phyloP scores from a whole-genome alignment of 192 early-diverging fungal genomes.

The Umbelopsis sp. region DNA sequence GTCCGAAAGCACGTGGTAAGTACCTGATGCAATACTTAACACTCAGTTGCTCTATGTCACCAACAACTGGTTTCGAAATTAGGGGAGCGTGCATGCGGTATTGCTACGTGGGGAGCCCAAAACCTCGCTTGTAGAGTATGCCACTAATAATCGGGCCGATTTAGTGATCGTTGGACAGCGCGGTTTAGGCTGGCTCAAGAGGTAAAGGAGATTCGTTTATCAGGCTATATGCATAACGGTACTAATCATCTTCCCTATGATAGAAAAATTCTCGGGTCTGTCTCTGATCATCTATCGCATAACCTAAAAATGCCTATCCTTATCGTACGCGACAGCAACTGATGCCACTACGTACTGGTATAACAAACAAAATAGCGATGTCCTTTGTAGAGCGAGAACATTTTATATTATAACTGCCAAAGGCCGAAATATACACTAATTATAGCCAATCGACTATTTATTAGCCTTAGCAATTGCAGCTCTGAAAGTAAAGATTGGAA shows the following conservation, averaged over 20 bases:
- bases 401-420: too few species aligned
- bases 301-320: conserved; percentile 26
- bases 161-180: conserved; percentile 30
- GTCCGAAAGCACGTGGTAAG: conserved; percentile 30
- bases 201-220: neutral
- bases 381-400: too few species aligned
- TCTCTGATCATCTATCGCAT: conserved; percentile 28
- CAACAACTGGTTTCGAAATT: neutral
- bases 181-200: conserved; percentile 30
- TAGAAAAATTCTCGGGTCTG: conserved; percentile 31
- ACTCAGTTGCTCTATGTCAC: neutral
- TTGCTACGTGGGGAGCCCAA: conserved; percentile 23
- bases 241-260: neutral
- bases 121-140: conserved; percentile 20
- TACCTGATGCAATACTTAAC: neutral
- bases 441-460: too few species aligned
- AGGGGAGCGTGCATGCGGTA: conserved; percentile 22
- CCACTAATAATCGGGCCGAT: conserved; percentile 21
- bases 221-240: too few species aligned
- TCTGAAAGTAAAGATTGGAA: too few species aligned
- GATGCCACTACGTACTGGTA: neutral
- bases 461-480: too few species aligned
- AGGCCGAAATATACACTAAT: too few species aligned
- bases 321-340: conserved; percentile 21
- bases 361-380: too few species aligned